Conservation (phyloP, 352 stramenopile species). For the Globisporangium spiculum region DNA sequence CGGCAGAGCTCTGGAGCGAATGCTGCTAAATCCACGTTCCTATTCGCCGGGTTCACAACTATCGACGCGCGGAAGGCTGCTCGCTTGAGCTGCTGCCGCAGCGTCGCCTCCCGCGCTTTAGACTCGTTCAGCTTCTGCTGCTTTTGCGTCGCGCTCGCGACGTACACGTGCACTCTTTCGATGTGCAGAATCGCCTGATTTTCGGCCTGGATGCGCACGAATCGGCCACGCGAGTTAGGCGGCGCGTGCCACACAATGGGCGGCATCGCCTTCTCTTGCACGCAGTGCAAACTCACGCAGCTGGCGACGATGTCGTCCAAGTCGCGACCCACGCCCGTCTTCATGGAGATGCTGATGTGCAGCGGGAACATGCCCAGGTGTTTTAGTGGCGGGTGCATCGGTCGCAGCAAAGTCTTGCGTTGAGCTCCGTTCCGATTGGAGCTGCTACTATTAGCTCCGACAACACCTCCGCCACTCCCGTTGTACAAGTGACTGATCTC, state of each 20-base stretch:
- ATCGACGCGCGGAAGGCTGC: conserved; percentile 57
- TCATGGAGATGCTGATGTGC: conserved; percentile 63
- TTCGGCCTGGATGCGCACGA: conserved; percentile 59
- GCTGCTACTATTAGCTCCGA: neutral
- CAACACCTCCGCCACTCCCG: neutral
- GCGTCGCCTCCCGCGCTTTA: conserved; percentile 16
- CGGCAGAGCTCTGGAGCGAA: neutral
- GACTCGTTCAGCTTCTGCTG: conserved; percentile 21
- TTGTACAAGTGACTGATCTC: conserved; percentile 37
- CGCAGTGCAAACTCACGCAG: conserved; percentile 38
- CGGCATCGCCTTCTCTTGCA: conserved; percentile 25
- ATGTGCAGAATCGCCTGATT: conserved; percentile 49
- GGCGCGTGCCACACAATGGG: conserved; percentile 47
- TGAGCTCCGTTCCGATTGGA: neutral
- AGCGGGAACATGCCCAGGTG: conserved; percentile 41
- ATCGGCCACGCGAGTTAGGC: conserved; percentile 50
- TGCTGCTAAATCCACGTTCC: neutral
- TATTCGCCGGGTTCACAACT: conserved; percentile 23
- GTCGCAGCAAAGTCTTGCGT: conserved; percentile 6
- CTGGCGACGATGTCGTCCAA: conserved; percentile 56
- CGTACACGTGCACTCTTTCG: conserved; percentile 54
- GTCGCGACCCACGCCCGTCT: conserved; percentile 50
- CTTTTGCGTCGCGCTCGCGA: conserved; percentile 23
- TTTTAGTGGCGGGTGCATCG: conserved; percentile 11
- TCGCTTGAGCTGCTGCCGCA: conserved; percentile 41